Evolutionary conservation across 1,284 basidiomycete genomes (phyloP).

Genomic region (Waitea zeae): DNA sequence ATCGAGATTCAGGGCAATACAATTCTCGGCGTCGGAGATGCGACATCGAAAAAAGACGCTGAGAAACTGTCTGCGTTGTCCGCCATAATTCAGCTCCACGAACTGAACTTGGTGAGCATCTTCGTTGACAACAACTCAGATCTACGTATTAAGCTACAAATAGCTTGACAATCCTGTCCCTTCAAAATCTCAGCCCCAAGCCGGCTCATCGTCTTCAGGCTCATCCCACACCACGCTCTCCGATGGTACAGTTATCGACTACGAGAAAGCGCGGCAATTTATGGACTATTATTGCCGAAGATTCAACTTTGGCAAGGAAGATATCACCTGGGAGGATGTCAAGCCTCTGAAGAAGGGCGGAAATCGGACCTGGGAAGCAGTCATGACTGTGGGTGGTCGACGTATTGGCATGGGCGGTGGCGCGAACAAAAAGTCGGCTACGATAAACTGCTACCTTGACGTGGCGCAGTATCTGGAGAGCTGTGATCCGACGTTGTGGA

Average conservation of each 20-base stretch:
- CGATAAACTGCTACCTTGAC: slow-evolving; percentile 71
- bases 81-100: slow-evolving; percentile 51
- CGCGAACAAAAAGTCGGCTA: slow-evolving; percentile 59
- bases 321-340: slow-evolving; percentile 38
- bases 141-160: too few species aligned
- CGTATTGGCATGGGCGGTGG: slow-evolving; percentile 69
- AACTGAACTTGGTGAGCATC: slow-evolving; percentile 32
- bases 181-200: too few species aligned
- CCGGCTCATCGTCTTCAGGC: too few species aligned
- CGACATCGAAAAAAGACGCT: slow-evolving; percentile 46
- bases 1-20: slow-evolving; percentile 22
- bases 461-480: slow-evolving; percentile 75
- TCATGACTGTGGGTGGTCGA: slow-evolving; percentile 67
- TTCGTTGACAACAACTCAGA: background rate
- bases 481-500: slow-evolving; percentile 74
- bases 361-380: slow-evolving; percentile 51
- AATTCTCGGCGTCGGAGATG: slow-evolving; percentile 46
- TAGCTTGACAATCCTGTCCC: background rate
- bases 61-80: slow-evolving; percentile 63
- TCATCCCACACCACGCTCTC: slow-evolving; percentile 27
- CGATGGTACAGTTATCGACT: slow-evolving; percentile 49
- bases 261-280: slow-evolving; percentile 74
- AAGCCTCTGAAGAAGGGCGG: slow-evolving; percentile 11
- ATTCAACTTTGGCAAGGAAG: slow-evolving; percentile 70
- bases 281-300: slow-evolving; percentile 91